Evolutionary conservation across 1,139 yeast genomes (phyloP).

Genomic region (Geotrichum restrictum): DNA sequence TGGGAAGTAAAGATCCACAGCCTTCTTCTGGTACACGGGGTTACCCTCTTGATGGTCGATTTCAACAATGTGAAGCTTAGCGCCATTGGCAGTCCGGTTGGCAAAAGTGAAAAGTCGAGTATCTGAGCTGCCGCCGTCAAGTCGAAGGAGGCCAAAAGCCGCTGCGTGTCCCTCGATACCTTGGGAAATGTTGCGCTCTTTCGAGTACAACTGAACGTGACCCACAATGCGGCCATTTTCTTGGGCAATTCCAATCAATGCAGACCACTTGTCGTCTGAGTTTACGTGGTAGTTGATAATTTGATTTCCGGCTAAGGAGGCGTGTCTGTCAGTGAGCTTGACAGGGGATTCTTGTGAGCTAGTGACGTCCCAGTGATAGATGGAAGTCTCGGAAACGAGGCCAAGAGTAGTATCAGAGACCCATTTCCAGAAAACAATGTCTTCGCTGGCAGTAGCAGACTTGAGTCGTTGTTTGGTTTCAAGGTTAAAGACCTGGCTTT

Average conservation of each 20-base stretch:
- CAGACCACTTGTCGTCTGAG: conserved; percentile 83
- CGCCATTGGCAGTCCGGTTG: conserved; percentile 79
- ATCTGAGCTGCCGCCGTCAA: conserved; percentile 70
- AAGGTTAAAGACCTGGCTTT: conserved; percentile 66
- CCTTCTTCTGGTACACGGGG: conserved; percentile 84
- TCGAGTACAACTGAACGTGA: conserved; percentile 87
- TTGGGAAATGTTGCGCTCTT: conserved; percentile 86
- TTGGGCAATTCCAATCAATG: conserved; percentile 90
- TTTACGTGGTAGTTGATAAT: conserved; percentile 88
- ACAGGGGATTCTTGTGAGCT: conserved; percentile 76
- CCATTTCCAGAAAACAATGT: conserved; percentile 97
- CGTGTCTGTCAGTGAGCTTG: conserved; percentile 79
- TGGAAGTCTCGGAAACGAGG: conserved; percentile 70
- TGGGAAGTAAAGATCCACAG: conserved; percentile 92
- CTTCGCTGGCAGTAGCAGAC: conserved; percentile 80
- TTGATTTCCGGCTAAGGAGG: conserved; percentile 73
- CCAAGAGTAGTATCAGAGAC: conserved; percentile 69
- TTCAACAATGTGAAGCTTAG: conserved; percentile 87
- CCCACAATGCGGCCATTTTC: conserved; percentile 95
- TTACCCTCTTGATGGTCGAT: conserved; percentile 86
- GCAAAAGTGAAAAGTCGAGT: conserved; percentile 86
- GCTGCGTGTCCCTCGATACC: conserved; percentile 98
- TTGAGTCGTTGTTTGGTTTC: conserved; percentile 84
- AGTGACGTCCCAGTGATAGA: conserved; percentile 82
- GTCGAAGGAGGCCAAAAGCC: conserved; percentile 69